Evolutionary conservation across 345 rosid genomes (phyloP), one percentile per base, ranked within the genome.

Genomic region (Fremontodendron californicum): DNA sequence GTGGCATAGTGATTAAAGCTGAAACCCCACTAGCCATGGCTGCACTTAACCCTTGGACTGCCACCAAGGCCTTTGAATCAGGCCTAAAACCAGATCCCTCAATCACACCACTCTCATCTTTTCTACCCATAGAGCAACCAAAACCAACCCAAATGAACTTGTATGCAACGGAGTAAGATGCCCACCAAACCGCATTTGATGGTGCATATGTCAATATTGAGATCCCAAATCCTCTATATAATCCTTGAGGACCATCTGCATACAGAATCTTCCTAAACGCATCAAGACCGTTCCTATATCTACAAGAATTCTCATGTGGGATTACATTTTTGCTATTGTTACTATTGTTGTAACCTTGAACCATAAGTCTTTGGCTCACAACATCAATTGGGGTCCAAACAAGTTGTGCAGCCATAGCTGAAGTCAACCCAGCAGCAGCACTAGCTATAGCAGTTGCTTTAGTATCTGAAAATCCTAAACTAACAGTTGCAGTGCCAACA

Each of bases 331-430:
- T 87, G 74, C 81, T 13, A 42, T 80, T 70, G n/a, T 57, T 62
- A 16, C 48, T 65, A 35, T 18, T 25, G 61, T 74, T 83, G 64
- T 75, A 84, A 29, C 90, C 92, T 82, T 91, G 98, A 79, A 92
- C 93, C 97, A 94, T 92, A 27, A 94, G 96, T 75, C 97, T 88
- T 79, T 92, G 94, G n/a, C n/a, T n/a, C n/a, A n/a, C n/a, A n/a
- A n/a, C n/a, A n/a, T n/a, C n/a, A n/a, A n/a, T n/a, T n/a, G 97
- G 98, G 9, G 96, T 94, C 97, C 93, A 94, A 73, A 91, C 85
- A 11, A 91, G 71, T 84, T 92, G 97, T 3, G 96, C 97, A 75
- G 96, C 97, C 89, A 91, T 78, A 15, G 96, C 96, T 0, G 94
- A 92, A 77, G 90, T 90, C 81, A 94, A 74, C 43, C 97, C 96